Evolutionary conservation across 1,284 basidiomycete species (phyloP).

Genomic region (Cryptococcus jaspeensis): DNA sequence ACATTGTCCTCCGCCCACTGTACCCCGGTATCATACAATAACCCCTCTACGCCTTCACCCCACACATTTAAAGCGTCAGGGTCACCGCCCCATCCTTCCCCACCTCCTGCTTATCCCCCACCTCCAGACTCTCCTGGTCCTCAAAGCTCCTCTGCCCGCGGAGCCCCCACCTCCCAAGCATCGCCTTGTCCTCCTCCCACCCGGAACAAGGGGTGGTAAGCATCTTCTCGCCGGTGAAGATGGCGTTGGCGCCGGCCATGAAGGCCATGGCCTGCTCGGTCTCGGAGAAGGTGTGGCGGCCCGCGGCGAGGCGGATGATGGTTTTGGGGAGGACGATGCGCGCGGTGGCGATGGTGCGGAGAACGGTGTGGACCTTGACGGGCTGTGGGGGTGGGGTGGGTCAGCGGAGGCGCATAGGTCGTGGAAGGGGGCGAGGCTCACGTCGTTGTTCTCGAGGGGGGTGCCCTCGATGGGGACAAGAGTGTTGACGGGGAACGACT

Average conservation of each 20-base stretch:
- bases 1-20: too few species aligned
- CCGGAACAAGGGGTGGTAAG: conserved; percentile 92
- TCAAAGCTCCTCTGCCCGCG: conserved; percentile 87
- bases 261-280: conserved; percentile 95
- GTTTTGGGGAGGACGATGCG: conserved; percentile 87
- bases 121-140: conserved; percentile 38
- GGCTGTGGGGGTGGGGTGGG: conserved; percentile 55
- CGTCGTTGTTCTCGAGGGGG: conserved; percentile 59
- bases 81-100: conserved; percentile 2
- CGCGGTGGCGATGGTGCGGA: conserved; percentile 93
- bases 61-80: neutral
- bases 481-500: conserved; percentile 98
- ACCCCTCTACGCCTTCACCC: too few species aligned
- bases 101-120: conserved; percentile 3
- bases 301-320: conserved; percentile 93
- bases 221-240: conserved; percentile 98
- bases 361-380: conserved; percentile 75
- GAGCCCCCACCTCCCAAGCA: conserved; percentile 91
- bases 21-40: too few species aligned
- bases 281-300: conserved; percentile 84
- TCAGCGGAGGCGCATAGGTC: neutral
- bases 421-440: conserved; percentile 26
- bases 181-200: conserved; percentile 92
- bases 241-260: conserved; percentile 96
- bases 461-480: conserved; percentile 65